Evolutionary conservation across 768 basidiomycete genomes (phyloP).

Genomic region (Pleurotus pulmonarius): DNA sequence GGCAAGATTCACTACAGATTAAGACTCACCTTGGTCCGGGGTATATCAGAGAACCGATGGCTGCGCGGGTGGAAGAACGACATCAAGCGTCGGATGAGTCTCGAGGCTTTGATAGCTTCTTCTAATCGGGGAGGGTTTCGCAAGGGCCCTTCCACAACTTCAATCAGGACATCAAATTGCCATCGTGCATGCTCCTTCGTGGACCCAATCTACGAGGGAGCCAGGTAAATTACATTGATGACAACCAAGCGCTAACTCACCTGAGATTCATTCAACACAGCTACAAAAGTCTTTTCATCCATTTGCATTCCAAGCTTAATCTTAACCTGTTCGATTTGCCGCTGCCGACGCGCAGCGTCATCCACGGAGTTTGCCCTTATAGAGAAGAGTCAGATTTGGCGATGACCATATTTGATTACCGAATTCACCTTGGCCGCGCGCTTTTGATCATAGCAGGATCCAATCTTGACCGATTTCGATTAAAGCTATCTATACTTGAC

Average conservation of each 20-base stretch:
- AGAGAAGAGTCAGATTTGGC: neutral
- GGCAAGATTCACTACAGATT: neutral
- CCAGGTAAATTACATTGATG: neutral
- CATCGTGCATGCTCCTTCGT: constrained; percentile 89
- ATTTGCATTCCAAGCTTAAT: constrained; percentile 90
- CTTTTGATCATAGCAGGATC: constrained; percentile 55
- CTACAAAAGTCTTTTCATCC: constrained; percentile 91
- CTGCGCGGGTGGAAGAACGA: constrained; percentile 90
- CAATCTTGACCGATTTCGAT: constrained; percentile 77
- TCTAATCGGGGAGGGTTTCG: constrained; percentile 90
- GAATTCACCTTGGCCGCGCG: constrained; percentile 57
- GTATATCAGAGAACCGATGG: constrained; percentile 83
- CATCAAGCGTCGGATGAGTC: constrained; percentile 88
- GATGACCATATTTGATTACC: neutral
- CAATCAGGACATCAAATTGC: constrained; percentile 87
- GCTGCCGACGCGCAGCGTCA: constrained; percentile 82
- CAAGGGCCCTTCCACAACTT: constrained; percentile 88
- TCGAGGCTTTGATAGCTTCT: constrained; percentile 87
- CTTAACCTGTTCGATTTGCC: constrained; percentile 87
- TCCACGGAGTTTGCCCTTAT: constrained; percentile 75
- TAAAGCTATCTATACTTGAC: constrained; percentile 87
- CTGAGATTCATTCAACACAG: constrained; percentile 81
- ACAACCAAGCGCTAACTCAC: constrained; percentile 31
- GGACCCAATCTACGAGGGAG: constrained; percentile 62
- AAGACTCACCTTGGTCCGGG: constrained; percentile 54